Base-by-base conservation (phyloP, 495 filamentous ascomycete genomes). In the Saxispiralis lemnorum region DNA sequence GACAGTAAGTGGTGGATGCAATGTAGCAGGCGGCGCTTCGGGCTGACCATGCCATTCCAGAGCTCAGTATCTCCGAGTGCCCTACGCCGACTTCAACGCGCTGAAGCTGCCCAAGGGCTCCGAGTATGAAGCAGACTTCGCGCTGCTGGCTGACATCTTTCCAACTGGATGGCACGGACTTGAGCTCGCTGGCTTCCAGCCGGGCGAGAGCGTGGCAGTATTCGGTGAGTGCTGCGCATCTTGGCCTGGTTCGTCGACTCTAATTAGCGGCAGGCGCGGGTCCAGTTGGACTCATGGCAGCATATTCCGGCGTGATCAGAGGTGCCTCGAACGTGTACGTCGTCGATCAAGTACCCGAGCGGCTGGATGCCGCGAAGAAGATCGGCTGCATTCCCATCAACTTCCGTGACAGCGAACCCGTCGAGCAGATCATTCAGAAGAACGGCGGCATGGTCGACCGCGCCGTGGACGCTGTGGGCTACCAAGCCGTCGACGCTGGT, bases 101-200 rank as follows among this genome's bases (percentile, higher is more conserved):
- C 51, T 55, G 44, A 72, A 69, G 49, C 65, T 72, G 1, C 46
- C 58, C 1, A 38, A 46, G 12, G 58, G 56, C 13, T 53, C 18
- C 11, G 56, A 61, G 48, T 51, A 60, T 35, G 59, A 60, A 41
- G 56, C 56, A 5, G 58, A 60, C 37, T 62, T 60, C 36, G 44
- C 50, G 2, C 38, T 60, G n/a, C 38, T 60, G 34, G 51, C 53
- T 39, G 71, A 77, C 47, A 73, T 77, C 42, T 77, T 75, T 52
- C 68, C 72, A 1, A 76, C 72, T 1, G 73, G 70, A 28, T 77
- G 73, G 72, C 69, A 73, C 43, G 71, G 68, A 13, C 51, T 77
- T 31, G 61, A 61, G 12, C 65, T 73, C 32, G 65, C 66, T 9
- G 67, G 69, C 14, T 76, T 76, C 59, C 36, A 62, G 38, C 54